Percentiles rank a stretch among this genome's conserved stretches.
Evolutionary conservation across 2,329 filamentous ascomycete species (phyloP).

Genomic region (Colletotrichum lentis): DNA sequence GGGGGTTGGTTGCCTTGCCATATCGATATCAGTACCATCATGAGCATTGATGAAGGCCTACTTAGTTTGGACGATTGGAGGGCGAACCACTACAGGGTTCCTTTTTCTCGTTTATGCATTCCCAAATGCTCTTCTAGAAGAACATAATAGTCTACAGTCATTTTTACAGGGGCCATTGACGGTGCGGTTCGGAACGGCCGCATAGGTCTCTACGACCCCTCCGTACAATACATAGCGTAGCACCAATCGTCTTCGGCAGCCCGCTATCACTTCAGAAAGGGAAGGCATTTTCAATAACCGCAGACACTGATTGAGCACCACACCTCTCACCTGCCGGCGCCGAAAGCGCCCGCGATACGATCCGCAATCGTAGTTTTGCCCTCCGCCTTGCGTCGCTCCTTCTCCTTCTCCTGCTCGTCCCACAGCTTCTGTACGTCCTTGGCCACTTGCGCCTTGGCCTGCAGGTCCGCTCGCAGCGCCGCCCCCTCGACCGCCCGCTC

Average conservation of each 20-base stretch:
- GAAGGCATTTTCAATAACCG: not conserved
- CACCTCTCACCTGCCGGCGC: slow-evolving; percentile 17
- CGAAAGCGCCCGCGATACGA: slow-evolving; percentile 48
- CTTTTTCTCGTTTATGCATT: slow-evolving; percentile 15
- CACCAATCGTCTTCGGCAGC: slow-evolving; percentile 41
- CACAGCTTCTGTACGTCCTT: slow-evolving; percentile 63
- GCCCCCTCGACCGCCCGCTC: slow-evolving; percentile 70
- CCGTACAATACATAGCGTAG: not conserved
- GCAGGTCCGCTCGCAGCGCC: slow-evolving; percentile 68
- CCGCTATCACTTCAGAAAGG: not conserved
- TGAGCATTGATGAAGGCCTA: not conserved
- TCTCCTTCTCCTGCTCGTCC: slow-evolving; percentile 62
- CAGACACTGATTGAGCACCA: not conserved
- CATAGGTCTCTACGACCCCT: not conserved
- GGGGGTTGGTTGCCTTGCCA: not conserved
- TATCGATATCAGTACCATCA: too few species aligned
- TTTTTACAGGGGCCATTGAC: not conserved
- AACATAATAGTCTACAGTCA: slow-evolving; percentile 29
- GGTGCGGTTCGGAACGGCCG: too few species aligned
- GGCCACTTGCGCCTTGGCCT: slow-evolving; percentile 68
- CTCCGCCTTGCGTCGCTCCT: slow-evolving; percentile 64
- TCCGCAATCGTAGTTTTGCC: slow-evolving; percentile 59
- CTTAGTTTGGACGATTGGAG: not conserved
- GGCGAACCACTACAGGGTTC: not conserved
- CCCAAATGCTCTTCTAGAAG: slow-evolving; percentile 23